Conservation (phyloP, 148 eudicot genomes). For the Chenopodium suecicum region DNA sequence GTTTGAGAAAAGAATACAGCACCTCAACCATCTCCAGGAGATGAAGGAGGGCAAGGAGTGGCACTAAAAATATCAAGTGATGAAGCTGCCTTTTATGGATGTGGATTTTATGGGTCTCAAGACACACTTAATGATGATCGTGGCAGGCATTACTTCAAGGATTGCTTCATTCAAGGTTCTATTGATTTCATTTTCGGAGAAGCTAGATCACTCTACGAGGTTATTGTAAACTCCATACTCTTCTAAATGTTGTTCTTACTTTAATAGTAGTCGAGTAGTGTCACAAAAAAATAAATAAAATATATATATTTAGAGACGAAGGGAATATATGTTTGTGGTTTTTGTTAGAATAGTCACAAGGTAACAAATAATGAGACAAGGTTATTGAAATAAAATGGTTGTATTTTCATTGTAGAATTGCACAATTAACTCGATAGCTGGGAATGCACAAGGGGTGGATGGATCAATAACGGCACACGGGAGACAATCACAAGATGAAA, state of each 20-base stretch:
- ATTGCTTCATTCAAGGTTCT: slow-evolving; percentile 85
- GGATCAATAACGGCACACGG: slow-evolving; percentile 87
- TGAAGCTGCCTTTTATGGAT: slow-evolving; percentile 72
- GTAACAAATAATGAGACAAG: too few species aligned
- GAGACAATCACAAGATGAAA: slow-evolving; percentile 46
- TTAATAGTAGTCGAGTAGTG: too few species aligned
- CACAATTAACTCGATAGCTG: slow-evolving; percentile 65
- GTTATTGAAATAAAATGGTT: too few species aligned
- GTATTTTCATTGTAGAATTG: slow-evolving; percentile 47
- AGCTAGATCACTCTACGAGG: slow-evolving; percentile 78
- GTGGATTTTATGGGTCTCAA: slow-evolving; percentile 86
- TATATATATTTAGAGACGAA: too few species aligned
- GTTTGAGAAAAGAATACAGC: slow-evolving; percentile 61
- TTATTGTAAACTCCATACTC: background rate
- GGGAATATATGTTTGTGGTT: too few species aligned
- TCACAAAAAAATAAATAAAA: too few species aligned
- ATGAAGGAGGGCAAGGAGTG: slow-evolving; percentile 75
- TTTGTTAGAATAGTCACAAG: too few species aligned
- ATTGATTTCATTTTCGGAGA: slow-evolving; percentile 90
- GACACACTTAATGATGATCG: slow-evolving; percentile 80
- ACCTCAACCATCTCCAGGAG: slow-evolving; percentile 74
- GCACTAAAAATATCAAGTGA: slow-evolving; percentile 69
- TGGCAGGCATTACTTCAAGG: slow-evolving; percentile 78
- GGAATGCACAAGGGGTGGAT: slow-evolving; percentile 36
- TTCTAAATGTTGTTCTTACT: too few species aligned